Conservation (phyloP, 352 stramenopile species). For the Phytophthora pseudosyringae region DNA sequence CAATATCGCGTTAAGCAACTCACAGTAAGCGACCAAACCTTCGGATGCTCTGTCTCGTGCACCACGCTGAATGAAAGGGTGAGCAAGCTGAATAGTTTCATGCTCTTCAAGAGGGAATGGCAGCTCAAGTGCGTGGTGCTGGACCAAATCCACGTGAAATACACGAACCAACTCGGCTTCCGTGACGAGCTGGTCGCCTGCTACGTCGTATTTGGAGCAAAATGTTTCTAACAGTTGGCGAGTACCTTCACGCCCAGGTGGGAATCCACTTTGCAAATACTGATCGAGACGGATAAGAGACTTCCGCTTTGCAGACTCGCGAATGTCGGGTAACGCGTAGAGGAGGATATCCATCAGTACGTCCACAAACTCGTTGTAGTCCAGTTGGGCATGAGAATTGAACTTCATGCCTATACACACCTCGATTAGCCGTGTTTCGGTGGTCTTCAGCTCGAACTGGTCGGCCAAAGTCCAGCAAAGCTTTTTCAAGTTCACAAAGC, state of each 20-base stretch:
- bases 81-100: slow-evolving; percentile 42
- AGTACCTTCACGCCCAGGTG: slow-evolving; percentile 12
- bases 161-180: slow-evolving; percentile 44
- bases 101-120: slow-evolving; percentile 45
- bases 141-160: slow-evolving; percentile 45
- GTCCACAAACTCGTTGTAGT: slow-evolving; percentile 56
- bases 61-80: slow-evolving; percentile 22
- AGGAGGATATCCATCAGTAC: slow-evolving; percentile 66
- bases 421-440: slow-evolving; percentile 52
- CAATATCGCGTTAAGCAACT: slow-evolving; percentile 49
- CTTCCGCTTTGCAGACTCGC: slow-evolving; percentile 26
- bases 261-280: slow-evolving; percentile 57
- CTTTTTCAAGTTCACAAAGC: slow-evolving; percentile 64
- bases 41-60: background rate
- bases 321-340: slow-evolving; percentile 42
- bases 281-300: slow-evolving; percentile 36
- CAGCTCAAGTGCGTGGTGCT: slow-evolving; percentile 39
- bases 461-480: slow-evolving; percentile 51
- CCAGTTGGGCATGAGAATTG: slow-evolving; percentile 52
- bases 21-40: slow-evolving; percentile 42
- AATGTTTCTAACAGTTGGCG: slow-evolving; percentile 41
- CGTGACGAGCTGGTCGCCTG: slow-evolving; percentile 42
- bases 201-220: slow-evolving; percentile 59
- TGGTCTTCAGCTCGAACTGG: slow-evolving; percentile 38
- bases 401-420: slow-evolving; percentile 73